Base-by-base conservation (phyloP, 2,329 filamentous ascomycete genomes). In the Colletotrichum orchidophilum region DNA sequence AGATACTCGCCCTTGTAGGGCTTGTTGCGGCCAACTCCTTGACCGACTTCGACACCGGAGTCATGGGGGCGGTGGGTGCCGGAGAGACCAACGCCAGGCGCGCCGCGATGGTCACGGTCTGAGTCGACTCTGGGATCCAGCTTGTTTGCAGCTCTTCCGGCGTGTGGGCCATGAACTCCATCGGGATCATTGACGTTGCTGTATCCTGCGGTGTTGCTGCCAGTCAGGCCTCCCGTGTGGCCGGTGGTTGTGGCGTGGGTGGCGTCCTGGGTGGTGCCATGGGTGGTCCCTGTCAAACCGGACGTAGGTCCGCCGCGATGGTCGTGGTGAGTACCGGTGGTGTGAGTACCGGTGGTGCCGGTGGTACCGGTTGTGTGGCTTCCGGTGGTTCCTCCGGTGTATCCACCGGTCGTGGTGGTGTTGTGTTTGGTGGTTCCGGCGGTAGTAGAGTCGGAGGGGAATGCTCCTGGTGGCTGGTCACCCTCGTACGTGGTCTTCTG, bases 191-290 rank as follows among this genome's bases (percentile, higher is more conserved):
- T 52, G 33, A 39, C 21, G 31, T 54, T 61, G 55, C 21, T 61
- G 54, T 39, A 29, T 27, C 50, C 27, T 21, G 53, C 29, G 18
- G 31, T 35, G n/a, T 33, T 49, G 21, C 31, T 53, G 31, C 65
- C 71, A 74, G 72, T 58, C 64, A 76, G 35, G 71, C 83, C 81
- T 46, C 39, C 18, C 2, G 39, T 46, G 9, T 42, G 61, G 58
- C 86, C 72, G 31, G 85, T 83, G 77, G 87, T 87, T 33, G 78
- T 77, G 24, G 80, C 42, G 33, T 82, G 81, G 15, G 81, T 80
- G 15, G 64, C 54, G 71, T 82, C n/a, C n/a, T n/a, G 80, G 50
- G 81, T 81, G 31, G 81, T 78, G 55, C 39, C 39, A 18, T 46
- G 18, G 39, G 73, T 73, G 8, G 74, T 81, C 15, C 74, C 74